Conservation (phyloP, 306 rosid species). For the Boehmeria nivea region DNA sequence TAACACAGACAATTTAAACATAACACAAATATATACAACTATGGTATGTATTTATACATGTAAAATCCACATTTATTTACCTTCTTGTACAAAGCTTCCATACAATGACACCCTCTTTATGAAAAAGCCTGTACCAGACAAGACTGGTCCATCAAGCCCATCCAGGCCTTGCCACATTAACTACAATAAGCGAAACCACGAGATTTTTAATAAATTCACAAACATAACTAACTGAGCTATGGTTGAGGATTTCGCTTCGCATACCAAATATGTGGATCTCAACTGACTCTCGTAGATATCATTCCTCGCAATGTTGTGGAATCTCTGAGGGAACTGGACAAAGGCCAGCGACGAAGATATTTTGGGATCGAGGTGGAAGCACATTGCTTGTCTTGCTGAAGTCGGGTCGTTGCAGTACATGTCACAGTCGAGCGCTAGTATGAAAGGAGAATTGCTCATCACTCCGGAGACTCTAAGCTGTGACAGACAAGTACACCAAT, state of each 20-base stretch:
- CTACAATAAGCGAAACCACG: slow-evolving; percentile 16
- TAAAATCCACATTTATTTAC: slow-evolving; percentile 32
- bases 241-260: slow-evolving; percentile 3
- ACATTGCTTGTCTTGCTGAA: slow-evolving; percentile 60
- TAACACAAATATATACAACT: too few relatives aligned
- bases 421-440: slow-evolving; percentile 68
- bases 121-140: slow-evolving; percentile 57
- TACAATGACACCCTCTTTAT: slow-evolving; percentile 43
- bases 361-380: slow-evolving; percentile 63
- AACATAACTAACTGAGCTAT: too few relatives aligned
- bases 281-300: slow-evolving; percentile 60
- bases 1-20: background rate
- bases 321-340: slow-evolving; percentile 68
- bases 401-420: slow-evolving; percentile 68
- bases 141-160: slow-evolving; percentile 54
- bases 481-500: background rate
- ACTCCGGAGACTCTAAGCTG: slow-evolving; percentile 62
- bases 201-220: too few relatives aligned
- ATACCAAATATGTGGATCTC: slow-evolving; percentile 32
- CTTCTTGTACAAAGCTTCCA: slow-evolving; percentile 28
- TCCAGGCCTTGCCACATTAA: slow-evolving; percentile 44
- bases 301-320: slow-evolving; percentile 40
- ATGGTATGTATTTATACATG: too few relatives aligned
- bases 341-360: slow-evolving; percentile 52
- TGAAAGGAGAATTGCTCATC: slow-evolving; percentile 62